phyloP scores from a whole-genome alignment of 1,284 basidiomycete species.

The Laetiporus sulphureus region DNA sequence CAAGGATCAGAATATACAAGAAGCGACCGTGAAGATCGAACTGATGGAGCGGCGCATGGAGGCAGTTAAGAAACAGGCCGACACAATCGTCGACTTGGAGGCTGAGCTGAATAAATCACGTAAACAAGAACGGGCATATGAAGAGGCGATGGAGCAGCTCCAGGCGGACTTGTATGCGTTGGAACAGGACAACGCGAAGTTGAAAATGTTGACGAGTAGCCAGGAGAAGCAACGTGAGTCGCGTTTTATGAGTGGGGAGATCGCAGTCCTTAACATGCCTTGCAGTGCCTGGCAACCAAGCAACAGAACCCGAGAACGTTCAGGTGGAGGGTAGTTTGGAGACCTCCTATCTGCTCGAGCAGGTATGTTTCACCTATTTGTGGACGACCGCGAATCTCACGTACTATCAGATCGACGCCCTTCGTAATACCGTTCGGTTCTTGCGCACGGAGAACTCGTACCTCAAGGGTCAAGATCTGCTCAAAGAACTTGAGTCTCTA shows the following conservation, averaged over 20 bases:
- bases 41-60: conserved; percentile 92
- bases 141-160: conserved; percentile 90
- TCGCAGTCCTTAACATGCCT: conserved; percentile 10
- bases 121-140: conserved; percentile 84
- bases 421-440: conserved; percentile 85
- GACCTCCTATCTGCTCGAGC: conserved; percentile 79
- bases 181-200: conserved; percentile 81
- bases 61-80: conserved; percentile 81
- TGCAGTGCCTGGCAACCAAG: conserved; percentile 42
- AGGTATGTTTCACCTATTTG: conserved; percentile 41
- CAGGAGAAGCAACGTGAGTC: conserved; percentile 61
- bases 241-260: neutral
- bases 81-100: conserved; percentile 79
- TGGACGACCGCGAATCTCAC: conserved; percentile 3
- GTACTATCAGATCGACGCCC: conserved; percentile 71
- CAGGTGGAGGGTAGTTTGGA: conserved; percentile 75
- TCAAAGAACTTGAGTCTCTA: conserved; percentile 74
- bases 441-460: conserved; percentile 88
- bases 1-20: conserved; percentile 88
- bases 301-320: conserved; percentile 52
- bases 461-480: conserved; percentile 84
- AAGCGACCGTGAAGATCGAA: conserved; percentile 88
- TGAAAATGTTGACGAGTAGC: conserved; percentile 61
- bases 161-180: conserved; percentile 84
- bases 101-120: conserved; percentile 72